Base-by-base conservation (phyloP, 768 basidiomycete genomes). In the Amanita pseudoporphyria region DNA sequence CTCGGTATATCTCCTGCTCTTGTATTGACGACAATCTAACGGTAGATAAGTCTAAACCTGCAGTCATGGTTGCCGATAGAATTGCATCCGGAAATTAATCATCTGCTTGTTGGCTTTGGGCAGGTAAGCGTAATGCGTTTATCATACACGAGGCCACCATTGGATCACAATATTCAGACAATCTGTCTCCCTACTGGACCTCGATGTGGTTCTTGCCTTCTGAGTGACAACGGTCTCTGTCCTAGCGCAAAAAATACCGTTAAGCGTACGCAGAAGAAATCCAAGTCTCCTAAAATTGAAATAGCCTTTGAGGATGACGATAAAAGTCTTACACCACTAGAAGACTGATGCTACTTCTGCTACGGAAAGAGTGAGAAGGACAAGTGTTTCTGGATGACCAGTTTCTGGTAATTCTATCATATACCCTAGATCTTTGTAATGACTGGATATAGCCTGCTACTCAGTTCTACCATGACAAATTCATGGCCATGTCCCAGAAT, bases 61-160 rank as follows among this genome's bases (percentile, higher is more conserved):
- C 78, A 92, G 57, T 89, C 87, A 2, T 92, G 88, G 88, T 73
- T 91, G 2, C 88, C 89, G 0, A 74, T 70, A 13, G 82, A 83
- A 49, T 67, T 85, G 4, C 82, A 86, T 52, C 70, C 67, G 1
- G 81, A 89, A 21, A 89, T 92, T 51, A 91, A 91, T 59, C 81
- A 81, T 50, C 57, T 87, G 62, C 73, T 92, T 1, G 89, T 91
- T 3, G 87, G 88, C 0, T 91, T 92, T 52, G 89, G 88, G 30
- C 88, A 91, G 76, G 87, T 86, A 53, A 39, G 41, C 21, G 31
- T 5, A 32, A 33, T 12, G 32, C 45, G 28, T 9, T n/a, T n/a
- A 12, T n/a, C 35, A 13, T 32, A 12, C 26, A 18, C 10, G 9
- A 47, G 9, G 32, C 54, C 24, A 52, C 26, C 22, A 9, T 32